phyloP scores from a whole-genome alignment of 1,284 basidiomycete genomes.

The Puccinia hordei region DNA sequence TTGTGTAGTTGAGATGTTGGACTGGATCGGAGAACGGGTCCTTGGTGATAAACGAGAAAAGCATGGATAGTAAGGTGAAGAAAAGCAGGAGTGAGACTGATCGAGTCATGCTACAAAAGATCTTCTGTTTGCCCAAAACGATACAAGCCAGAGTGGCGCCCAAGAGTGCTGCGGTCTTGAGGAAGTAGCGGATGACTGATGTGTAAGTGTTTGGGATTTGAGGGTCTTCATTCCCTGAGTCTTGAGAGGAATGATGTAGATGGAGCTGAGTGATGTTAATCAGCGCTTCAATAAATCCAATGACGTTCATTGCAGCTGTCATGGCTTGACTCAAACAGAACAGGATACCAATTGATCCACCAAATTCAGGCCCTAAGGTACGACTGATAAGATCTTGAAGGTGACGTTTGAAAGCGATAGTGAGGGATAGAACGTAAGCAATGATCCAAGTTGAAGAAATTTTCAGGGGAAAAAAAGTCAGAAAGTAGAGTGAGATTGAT shows the following conservation, averaged over 20 bases:
- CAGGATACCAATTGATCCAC: constrained; percentile 47
- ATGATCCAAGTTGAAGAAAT: background rate
- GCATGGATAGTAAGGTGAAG: constrained; percentile 39
- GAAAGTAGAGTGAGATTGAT: background rate
- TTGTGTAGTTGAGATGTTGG: constrained; percentile 32
- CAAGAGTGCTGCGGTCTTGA: constrained; percentile 26
- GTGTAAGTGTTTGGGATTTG: constrained; percentile 15
- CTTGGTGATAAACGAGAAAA: constrained; percentile 25
- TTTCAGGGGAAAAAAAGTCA: background rate
- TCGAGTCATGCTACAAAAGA: constrained; percentile 28
- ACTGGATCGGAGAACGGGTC: constrained; percentile 7
- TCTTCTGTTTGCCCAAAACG: constrained; percentile 24
- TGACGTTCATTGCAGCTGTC: constrained; percentile 40
- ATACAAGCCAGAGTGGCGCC: constrained; percentile 29
- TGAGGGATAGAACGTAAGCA: background rate
- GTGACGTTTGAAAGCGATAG: background rate
- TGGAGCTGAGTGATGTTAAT: constrained; percentile 18
- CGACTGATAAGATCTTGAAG: constrained; percentile 43
- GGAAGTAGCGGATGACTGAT: constrained; percentile 19
- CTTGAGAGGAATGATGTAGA: background rate
- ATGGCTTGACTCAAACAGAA: constrained; percentile 48
- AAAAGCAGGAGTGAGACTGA: constrained; percentile 27
- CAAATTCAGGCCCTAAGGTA: constrained; percentile 47
- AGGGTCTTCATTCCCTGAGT: background rate
- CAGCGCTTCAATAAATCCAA: constrained; percentile 29